Evolutionary conservation across 2,329 filamentous ascomycete species (phyloP), one percentile per base, ranked within the genome.

Genomic region (Diaporthe citri): DNA sequence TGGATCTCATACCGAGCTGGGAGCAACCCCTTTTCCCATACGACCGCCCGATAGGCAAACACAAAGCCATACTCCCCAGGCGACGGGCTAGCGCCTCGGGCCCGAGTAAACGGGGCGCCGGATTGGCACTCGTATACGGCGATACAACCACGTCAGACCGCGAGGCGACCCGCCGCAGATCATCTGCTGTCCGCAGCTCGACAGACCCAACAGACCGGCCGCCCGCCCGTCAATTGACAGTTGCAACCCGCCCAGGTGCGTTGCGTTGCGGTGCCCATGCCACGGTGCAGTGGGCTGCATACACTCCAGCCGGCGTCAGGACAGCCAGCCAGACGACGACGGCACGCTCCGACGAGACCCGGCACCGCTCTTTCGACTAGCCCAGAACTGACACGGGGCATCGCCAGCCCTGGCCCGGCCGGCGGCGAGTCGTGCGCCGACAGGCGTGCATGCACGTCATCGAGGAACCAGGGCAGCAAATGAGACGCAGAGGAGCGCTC

Each of bases 391-490:
- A 25, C 22, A 41, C 17, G 22, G 22, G 22, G n/a, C 57, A 60
- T 34, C 57, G 36, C 12, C 36, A 60, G 57, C 62, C 46, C 62
- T n/a, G 31, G 28, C 28, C 28, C 31, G 46, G 62, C 62, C 62
- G 31, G 43, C 46, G 62, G 31, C 46, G 62, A 67, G 46, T 59
- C 56, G 56, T 41, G 56, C 9, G 28, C 22, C 41, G 43, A 36
- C 62, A 36, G 22, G 20, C 43, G 36, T 1, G 8, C 43, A 52
- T 67, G 62, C 46, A 67, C 62, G 62, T 67, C 62, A 52, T 67
- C 43, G 41, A 28, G 17, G 43, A 17, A 64, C 25, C 41, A 67
- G 62, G 62, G 62, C 62, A 25, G 64, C 46, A 52, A 67, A 52
- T 39, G 22, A 39, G 46, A 34, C 20, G 22, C 39, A 0, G 1